phyloP scores from a whole-genome alignment of 306 rosid species.

The Pyrus communis region DNA sequence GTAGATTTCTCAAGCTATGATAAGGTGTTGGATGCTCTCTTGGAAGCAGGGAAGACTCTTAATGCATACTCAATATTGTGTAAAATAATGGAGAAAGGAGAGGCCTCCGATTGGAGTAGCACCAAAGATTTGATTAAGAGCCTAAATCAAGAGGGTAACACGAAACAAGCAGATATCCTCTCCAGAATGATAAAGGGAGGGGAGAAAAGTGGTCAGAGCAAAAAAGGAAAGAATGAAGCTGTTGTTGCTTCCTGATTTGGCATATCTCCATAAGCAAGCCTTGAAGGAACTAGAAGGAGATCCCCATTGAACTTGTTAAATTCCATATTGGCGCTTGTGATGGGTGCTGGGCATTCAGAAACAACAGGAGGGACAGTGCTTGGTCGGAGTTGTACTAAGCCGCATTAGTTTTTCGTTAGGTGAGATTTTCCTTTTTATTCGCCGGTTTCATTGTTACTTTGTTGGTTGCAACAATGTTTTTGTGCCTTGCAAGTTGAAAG shows the following conservation, averaged over 20 bases:
- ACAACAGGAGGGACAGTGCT: neutral
- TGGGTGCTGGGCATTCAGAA: neutral
- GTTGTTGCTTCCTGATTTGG: constrained; percentile 28
- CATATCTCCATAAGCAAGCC: constrained; percentile 5
- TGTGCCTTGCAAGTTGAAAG: neutral
- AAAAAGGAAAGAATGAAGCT: constrained; percentile 46
- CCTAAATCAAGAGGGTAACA: constrained; percentile 81
- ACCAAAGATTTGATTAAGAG: constrained; percentile 56
- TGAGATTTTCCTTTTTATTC: neutral
- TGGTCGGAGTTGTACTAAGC: neutral
- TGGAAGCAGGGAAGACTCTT: constrained; percentile 72
- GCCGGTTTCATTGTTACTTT: neutral
- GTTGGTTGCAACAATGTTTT: neutral
- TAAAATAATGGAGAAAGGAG: constrained; percentile 79
- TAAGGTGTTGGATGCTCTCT: constrained; percentile 70
- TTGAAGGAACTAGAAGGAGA: neutral
- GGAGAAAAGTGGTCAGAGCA: constrained; percentile 16
- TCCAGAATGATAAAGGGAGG: constrained; percentile 65
- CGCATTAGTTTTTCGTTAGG: neutral
- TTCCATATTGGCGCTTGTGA: neutral
- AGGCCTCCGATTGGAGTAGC: constrained; percentile 57
- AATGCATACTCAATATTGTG: constrained; percentile 79
- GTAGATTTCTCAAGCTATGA: constrained; percentile 63
- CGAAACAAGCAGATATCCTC: constrained; percentile 88
- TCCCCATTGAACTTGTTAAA: neutral